Base-by-base conservation (phyloP, 805 yeast species). In the Hanseniaspora nectarophila region DNA sequence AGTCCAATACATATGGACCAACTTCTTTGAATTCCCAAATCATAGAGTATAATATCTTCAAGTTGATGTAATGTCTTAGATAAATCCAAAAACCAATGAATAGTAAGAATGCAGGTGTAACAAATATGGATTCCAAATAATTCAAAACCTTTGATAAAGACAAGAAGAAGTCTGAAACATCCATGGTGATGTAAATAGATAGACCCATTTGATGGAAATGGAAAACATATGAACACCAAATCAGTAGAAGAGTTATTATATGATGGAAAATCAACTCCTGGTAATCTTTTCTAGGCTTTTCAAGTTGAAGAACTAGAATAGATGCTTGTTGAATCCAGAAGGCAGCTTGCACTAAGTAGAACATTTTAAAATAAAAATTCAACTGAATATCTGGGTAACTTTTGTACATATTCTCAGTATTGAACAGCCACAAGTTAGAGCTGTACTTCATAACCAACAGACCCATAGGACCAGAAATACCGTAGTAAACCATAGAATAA, bases 241-340 rank as follows among this genome's bases (percentile, higher is more conserved):
- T 88, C 59, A 92, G 76, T 4, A 87, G 77, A 65, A 92, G 80
- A 24, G 99, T 92, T 57, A 92, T 80, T 56, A 92, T 76, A 66
- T 92, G 99, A 67, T 92, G 99, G 67, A 86, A 80, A 37, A 90
- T 85, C 55, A 92, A 75, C 68, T 92, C 98, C 60, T 80, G 71
- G 69, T 81, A 89, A 66, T 92, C 99, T 67, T 88, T 89, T 67
- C 99, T 77, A 54, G 96, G 97, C 66, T 86, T 86, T 68, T 92
- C 99, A 55, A 92, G 74, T 66, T 84, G 95, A 57, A 92, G 73
- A 43, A 79, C 69, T 57, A 92, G 72, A 31, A 92, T 84, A 38
- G 85, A 80, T 1, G 94, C 81, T 69, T 92, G 98, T 70, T 92
- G 99, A 21, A 88, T 80, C 99, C 99, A 92, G 67, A 87, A 92